Percentiles rank a stretch among this genome's conserved stretches.
Evolutionary conservation across 352 stramenopile genomes (phyloP).

Genomic region (Pythium volutum): DNA sequence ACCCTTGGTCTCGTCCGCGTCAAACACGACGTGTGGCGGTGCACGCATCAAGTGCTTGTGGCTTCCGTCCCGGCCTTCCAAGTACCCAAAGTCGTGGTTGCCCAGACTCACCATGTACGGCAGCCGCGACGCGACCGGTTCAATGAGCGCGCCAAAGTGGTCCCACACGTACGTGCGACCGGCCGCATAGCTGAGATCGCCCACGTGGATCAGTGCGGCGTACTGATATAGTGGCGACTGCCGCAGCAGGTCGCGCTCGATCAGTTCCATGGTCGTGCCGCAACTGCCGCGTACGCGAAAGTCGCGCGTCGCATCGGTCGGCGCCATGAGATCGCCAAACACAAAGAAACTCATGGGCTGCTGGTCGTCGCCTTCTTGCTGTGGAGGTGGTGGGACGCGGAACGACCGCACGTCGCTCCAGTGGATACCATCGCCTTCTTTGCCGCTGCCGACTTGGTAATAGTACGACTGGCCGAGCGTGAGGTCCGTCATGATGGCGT

Average conservation of each 20-base stretch:
- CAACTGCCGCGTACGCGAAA: conserved; percentile 16
- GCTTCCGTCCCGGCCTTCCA: conserved; percentile 5
- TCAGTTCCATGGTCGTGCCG: conserved; percentile 31
- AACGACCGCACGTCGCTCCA: conserved; percentile 13
- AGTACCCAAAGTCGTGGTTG: conserved; percentile 28
- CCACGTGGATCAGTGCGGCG: conserved; percentile 55
- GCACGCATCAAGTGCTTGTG: conserved; percentile 21
- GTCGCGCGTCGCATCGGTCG: conserved; percentile 23
- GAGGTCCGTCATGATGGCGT: conserved; percentile 6
- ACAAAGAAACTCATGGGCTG: conserved; percentile 50
- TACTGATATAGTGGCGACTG: conserved; percentile 25
- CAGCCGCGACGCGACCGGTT: conserved; percentile 49
- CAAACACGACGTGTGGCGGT: conserved; percentile 20
- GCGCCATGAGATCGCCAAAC: conserved; percentile 63
- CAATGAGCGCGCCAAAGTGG: conserved; percentile 55
- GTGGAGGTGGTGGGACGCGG: conserved; percentile 21
- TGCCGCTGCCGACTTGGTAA: conserved; percentile 5
- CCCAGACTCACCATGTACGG: conserved; percentile 58
- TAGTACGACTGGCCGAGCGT: conserved; percentile 8
- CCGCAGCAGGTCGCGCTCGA: conserved; percentile 31
- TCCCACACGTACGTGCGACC: conserved; percentile 66
- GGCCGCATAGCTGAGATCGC: conserved; percentile 67
- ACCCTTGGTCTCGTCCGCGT: conserved; percentile 7
- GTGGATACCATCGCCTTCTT: background rate
- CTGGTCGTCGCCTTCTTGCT: conserved; percentile 17